Conservation (phyloP, 1,284 basidiomycete genomes). For the Trichosporon sp. region DNA sequence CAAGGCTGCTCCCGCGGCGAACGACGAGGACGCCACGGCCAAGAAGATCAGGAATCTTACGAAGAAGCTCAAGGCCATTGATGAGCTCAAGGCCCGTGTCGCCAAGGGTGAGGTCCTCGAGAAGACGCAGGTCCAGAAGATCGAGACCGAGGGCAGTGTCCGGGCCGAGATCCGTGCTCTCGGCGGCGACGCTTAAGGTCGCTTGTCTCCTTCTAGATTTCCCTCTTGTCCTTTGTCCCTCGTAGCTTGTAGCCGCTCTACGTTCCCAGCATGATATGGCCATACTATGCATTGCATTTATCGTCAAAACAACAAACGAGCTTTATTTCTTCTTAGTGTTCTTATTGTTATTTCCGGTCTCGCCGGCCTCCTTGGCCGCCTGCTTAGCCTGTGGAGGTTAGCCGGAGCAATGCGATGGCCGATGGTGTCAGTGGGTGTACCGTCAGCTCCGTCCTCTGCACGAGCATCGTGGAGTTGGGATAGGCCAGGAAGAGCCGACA, state of each 20-base stretch:
- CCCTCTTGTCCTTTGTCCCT: neutral
- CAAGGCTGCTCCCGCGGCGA: constrained; percentile 57
- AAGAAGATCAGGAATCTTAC: constrained; percentile 91
- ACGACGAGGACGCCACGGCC: constrained; percentile 66
- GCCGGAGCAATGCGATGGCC: neutral
- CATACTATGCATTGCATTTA: constrained; percentile 26
- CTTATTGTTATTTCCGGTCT: constrained; percentile 6
- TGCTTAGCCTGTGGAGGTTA: constrained; percentile 17
- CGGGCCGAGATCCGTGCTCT: constrained; percentile 66
- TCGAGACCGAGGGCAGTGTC: constrained; percentile 79
- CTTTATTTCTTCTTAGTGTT: constrained; percentile 19
- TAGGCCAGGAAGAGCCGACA: no score
- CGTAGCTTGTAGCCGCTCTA: constrained; percentile 3
- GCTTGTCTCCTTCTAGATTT: neutral
- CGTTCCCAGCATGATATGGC: neutral
- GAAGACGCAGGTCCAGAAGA: constrained; percentile 91
- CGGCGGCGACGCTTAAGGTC: constrained; percentile 31
- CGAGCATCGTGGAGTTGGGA: no score
- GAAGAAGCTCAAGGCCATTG: constrained; percentile 93
- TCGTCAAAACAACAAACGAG: constrained; percentile 9
- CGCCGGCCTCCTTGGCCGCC: constrained; percentile 17
- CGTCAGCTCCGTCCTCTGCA: no score
- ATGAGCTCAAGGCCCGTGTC: constrained; percentile 86
- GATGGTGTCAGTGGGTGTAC: neutral
- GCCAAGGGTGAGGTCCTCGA: constrained; percentile 83